phyloP scores from a whole-genome alignment of 1,284 basidiomycete genomes.

The Irpex sp. region DNA sequence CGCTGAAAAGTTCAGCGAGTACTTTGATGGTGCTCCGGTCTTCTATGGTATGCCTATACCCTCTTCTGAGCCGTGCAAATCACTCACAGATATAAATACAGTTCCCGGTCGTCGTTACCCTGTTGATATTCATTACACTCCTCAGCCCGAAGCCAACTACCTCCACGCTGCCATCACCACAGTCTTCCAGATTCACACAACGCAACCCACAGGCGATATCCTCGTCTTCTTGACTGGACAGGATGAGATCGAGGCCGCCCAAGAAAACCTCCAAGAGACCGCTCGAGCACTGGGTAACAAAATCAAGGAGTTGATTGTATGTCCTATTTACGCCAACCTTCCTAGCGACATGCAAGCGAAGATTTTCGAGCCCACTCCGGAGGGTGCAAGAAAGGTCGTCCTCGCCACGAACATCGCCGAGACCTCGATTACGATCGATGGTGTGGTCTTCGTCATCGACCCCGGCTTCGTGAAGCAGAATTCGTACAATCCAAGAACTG shows the following conservation, averaged over 20 bases:
- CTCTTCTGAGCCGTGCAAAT: background rate
- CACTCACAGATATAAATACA: conserved; percentile 26
- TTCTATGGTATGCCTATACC: conserved; percentile 69
- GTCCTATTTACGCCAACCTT: conserved; percentile 97
- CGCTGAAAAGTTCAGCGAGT: conserved; percentile 94
- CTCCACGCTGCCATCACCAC: conserved; percentile 98
- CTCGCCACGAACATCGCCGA: conserved; percentile 99
- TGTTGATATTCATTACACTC: conserved; percentile 98
- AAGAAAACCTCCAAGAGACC: conserved; percentile 95
- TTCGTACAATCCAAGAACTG: conserved; percentile 93
- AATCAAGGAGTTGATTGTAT: conserved; percentile 91
- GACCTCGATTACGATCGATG: conserved; percentile 97
- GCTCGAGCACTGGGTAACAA: conserved; percentile 94
- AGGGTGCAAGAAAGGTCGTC: conserved; percentile 94
- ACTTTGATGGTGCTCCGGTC: conserved; percentile 92
- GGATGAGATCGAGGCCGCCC: conserved; percentile 98
- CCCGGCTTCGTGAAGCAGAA: conserved; percentile 98
- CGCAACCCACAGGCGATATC: conserved; percentile 97
- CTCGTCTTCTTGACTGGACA: conserved; percentile 98
- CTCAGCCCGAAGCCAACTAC: conserved; percentile 97
- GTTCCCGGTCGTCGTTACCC: conserved; percentile 97
- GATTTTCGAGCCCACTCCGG: conserved; percentile 98
- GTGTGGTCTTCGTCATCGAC: conserved; percentile 97
- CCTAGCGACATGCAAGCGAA: conserved; percentile 99
- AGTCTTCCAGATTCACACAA: conserved; percentile 98